phyloP scores from a whole-genome alignment of 1,284 basidiomycete genomes.

The Puccinia novopanici region DNA sequence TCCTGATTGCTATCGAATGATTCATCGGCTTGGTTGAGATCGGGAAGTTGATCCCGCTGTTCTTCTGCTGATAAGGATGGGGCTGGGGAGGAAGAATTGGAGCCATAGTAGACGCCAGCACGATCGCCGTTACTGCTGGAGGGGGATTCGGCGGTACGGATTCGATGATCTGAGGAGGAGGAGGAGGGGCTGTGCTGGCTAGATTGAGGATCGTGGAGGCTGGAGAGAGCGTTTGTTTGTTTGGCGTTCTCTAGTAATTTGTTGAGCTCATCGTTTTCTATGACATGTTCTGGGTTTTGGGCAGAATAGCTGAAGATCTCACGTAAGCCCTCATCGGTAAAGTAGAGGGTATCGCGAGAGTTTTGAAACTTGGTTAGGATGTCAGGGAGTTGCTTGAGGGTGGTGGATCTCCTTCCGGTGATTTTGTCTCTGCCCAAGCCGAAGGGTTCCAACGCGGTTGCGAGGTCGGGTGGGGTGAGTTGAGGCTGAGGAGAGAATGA shows the following conservation, averaged over 20 bases:
- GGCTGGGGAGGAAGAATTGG: slow-evolving; percentile 8
- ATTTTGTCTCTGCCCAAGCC: slow-evolving; percentile 18
- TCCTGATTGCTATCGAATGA: slow-evolving; percentile 32
- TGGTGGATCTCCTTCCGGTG: slow-evolving; percentile 31
- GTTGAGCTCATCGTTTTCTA: slow-evolving; percentile 17
- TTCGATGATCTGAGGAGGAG: not conserved
- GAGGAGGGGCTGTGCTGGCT: not conserved
- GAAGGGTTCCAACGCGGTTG: slow-evolving; percentile 34
- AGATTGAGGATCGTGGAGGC: not conserved
- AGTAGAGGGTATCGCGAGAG: slow-evolving; percentile 31
- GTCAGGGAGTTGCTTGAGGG: slow-evolving; percentile 21
- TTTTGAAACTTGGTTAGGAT: slow-evolving; percentile 41
- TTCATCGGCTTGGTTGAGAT: not conserved
- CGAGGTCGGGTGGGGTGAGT: slow-evolving; percentile 3
- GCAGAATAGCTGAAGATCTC: slow-evolving; percentile 5
- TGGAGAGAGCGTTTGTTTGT: slow-evolving; percentile 3
- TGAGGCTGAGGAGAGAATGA: not conserved
- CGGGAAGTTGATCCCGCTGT: slow-evolving; percentile 1
- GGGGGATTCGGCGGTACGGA: slow-evolving; percentile 35
- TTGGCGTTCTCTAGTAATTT: slow-evolving; percentile 16
- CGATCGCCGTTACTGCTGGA: slow-evolving; percentile 32
- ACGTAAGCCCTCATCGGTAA: not conserved
- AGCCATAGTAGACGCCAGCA: slow-evolving; percentile 5
- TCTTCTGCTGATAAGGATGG: not conserved
- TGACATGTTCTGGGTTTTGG: slow-evolving; percentile 21